These are phyloP conservation scores for Aspergillus sp. DNA, from an alignment of 2,329 filamentous ascomycete species.

Conservation along the genomic window DNA sequence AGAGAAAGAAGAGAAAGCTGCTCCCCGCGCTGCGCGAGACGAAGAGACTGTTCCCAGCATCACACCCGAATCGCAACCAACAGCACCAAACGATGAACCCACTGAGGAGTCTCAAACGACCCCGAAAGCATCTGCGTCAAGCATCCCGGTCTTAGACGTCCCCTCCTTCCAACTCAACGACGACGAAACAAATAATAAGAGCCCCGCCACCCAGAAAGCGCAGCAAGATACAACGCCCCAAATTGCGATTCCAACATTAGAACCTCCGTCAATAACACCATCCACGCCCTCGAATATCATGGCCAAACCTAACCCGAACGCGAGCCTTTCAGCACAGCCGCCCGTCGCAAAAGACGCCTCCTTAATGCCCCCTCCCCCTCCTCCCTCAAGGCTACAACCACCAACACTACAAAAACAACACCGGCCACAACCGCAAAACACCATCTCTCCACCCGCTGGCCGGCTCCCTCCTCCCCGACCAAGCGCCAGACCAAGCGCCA, in stretches of 20 bases:
- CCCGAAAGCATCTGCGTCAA: conserved; percentile 36
- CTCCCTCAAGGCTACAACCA: conserved; percentile 29
- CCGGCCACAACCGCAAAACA: conserved; percentile 7
- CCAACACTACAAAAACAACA: conserved; percentile 25
- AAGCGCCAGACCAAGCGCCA: conserved; percentile 13
- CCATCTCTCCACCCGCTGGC: conserved; percentile 11
- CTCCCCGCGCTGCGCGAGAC: conserved; percentile 15
- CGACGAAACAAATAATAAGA: conserved; percentile 11
- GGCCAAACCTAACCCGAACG: conserved; percentile 1
- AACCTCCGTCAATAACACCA: neutral
- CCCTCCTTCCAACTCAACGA: conserved; percentile 34
- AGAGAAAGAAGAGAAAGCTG: conserved; percentile 5
- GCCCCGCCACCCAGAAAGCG: conserved; percentile 1
- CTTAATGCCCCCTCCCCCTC: conserved; percentile 38
- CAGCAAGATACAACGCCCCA: conserved; percentile 5
- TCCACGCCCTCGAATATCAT: conserved; percentile 9
- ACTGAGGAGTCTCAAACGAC: conserved; percentile 32
- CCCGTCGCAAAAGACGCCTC: conserved; percentile 17
- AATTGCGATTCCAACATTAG: conserved; percentile 10
- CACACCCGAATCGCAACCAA: neutral
- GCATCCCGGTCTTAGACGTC: conserved; percentile 25
- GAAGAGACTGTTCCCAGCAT: conserved; percentile 9
- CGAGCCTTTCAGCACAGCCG: conserved; percentile 3
- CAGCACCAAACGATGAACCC: conserved; percentile 12
- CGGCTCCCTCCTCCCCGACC: conserved; percentile 33